Conservation (phyloP, 495 filamentous ascomycete species). For the Aspergillus steynii region DNA sequence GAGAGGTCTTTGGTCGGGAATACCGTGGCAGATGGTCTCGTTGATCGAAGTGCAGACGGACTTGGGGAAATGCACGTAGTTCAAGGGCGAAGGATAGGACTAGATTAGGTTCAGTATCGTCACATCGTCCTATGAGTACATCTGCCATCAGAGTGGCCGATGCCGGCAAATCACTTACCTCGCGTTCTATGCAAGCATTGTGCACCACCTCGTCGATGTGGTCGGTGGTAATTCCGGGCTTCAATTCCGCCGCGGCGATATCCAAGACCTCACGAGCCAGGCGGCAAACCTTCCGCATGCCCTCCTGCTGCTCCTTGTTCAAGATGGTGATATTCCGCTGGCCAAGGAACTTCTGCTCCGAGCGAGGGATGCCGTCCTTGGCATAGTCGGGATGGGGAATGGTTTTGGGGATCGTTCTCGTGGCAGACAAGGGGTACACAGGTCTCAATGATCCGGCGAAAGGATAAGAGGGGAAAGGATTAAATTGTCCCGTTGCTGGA, state of each 20-base stretch:
- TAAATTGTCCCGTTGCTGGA: constrained; percentile 83
- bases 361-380: constrained; percentile 76
- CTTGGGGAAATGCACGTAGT: constrained; percentile 97
- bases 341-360: constrained; percentile 59
- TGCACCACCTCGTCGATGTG: constrained; percentile 96
- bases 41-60: constrained; percentile 95
- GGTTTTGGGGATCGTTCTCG: constrained; percentile 69
- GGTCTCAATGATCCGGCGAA: constrained; percentile 82
- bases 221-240: constrained; percentile 92
- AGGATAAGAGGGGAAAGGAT: constrained; percentile 84
- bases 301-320: constrained; percentile 74
- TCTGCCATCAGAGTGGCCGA: not conserved
- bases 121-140: constrained; percentile 12
- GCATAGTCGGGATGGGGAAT: constrained; percentile 88
- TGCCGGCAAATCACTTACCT: constrained; percentile 58
- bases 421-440: constrained; percentile 82
- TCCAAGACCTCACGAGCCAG: constrained; percentile 91
- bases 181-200: constrained; percentile 88
- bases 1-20: constrained; percentile 76
- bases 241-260: constrained; percentile 76
- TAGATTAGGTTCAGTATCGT: constrained; percentile 34
- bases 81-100: constrained; percentile 95
- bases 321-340: constrained; percentile 80
- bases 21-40: constrained; percentile 95
- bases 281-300: constrained; percentile 91